These are phyloP conservation scores for Umbelopsis sp. DNA, from an alignment of 192 early-diverging fungal species.

Conservation along the genomic window DNA sequence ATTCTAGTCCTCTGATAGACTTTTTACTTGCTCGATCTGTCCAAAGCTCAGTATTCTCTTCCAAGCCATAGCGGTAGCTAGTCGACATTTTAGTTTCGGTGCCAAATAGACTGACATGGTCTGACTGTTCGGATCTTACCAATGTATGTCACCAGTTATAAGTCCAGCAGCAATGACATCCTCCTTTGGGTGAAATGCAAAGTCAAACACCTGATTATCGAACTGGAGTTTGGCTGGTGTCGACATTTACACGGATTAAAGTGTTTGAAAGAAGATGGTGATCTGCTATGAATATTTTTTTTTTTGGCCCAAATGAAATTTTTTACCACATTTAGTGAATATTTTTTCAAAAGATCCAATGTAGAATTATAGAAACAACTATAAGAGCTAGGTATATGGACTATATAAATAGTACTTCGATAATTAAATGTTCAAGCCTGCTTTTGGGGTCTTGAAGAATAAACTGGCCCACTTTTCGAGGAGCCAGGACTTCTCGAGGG, in stretches of 20 bases:
- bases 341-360: no score
- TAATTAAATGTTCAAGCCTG: no score
- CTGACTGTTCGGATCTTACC: constrained; percentile 45
- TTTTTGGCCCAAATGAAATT: no score
- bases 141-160: constrained; percentile 72
- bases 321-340: no score
- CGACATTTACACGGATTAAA: constrained; percentile 14
- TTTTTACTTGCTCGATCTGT: constrained; percentile 70
- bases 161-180: constrained; percentile 70
- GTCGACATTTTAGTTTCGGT: not conserved
- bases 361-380: no score
- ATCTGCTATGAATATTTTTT: no score
- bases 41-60: constrained; percentile 51
- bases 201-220: constrained; percentile 57
- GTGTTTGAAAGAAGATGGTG: not conserved
- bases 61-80: constrained; percentile 21
- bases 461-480: not conserved
- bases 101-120: not conserved
- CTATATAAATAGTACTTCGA: no score
- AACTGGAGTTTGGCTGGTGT: constrained; percentile 45
- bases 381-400: no score
- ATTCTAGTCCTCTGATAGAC: constrained; percentile 86
- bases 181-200: constrained; percentile 71
- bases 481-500: not conserved
- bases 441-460: not conserved